A percentile compares a stretch with the other conserved stretches of the same genome.
Evolutionary conservation across 2,329 filamentous ascomycete species (phyloP).

Genomic region (Ascochyta viciae-villosae): DNA sequence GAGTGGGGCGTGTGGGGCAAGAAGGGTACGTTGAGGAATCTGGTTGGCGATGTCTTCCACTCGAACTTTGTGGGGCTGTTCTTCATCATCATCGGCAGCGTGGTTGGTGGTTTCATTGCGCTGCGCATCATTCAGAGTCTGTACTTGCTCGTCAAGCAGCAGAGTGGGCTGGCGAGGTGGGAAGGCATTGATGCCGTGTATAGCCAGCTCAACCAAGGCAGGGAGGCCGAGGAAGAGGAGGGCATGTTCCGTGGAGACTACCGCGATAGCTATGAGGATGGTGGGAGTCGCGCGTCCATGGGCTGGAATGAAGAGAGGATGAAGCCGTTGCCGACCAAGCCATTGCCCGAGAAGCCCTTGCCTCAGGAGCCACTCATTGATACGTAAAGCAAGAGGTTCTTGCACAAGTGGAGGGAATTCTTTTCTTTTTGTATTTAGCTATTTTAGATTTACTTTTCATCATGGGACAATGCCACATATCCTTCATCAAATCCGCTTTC

Average conservation of each 20-base stretch:
- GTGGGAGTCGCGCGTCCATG: constrained; percentile 13
- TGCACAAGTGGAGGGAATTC: too few species aligned
- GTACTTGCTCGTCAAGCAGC: constrained; percentile 28
- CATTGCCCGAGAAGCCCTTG: constrained; percentile 45
- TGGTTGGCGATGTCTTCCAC: constrained; percentile 34
- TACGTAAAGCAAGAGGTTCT: constrained; percentile 11
- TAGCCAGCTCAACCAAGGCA: constrained; percentile 35
- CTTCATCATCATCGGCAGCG: constrained; percentile 28
- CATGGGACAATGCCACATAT: background rate
- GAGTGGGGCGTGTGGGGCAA: constrained; percentile 45
- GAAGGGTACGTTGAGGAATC: constrained; percentile 37
- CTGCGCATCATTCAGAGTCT: constrained; percentile 31
- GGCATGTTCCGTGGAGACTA: constrained; percentile 32
- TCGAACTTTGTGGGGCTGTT: constrained; percentile 35
- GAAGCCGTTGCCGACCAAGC: constrained; percentile 41
- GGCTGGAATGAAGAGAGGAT: constrained; percentile 32
- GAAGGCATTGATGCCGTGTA: constrained; percentile 46
- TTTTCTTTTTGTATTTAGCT: background rate
- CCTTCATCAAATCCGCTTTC: background rate
- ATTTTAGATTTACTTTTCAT: background rate
- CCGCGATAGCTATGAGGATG: constrained; percentile 34
- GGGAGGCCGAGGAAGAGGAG: constrained; percentile 32
- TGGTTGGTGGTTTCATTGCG: constrained; percentile 25
- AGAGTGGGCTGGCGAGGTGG: constrained; percentile 41
- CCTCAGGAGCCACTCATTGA: constrained; percentile 46